Evolutionary conservation across 2,329 filamentous ascomycete genomes (phyloP).

Genomic region (Nemania serpens): DNA sequence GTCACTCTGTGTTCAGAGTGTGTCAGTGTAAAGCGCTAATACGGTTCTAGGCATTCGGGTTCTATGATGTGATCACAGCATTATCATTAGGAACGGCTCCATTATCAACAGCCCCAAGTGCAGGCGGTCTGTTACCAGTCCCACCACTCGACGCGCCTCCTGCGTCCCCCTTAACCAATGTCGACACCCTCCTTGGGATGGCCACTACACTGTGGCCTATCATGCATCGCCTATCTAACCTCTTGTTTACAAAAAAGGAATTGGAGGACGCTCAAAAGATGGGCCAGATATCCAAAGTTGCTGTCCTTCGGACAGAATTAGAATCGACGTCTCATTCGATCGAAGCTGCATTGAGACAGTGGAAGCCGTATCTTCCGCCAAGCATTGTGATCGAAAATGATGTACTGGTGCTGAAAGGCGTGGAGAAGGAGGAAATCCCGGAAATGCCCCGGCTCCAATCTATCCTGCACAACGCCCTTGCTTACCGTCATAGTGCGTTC

Average conservation of each 20-base stretch:
- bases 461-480: conserved; percentile 63
- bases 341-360: conserved; percentile 58
- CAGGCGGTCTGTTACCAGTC: conserved; percentile 52
- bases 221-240: conserved; percentile 63
- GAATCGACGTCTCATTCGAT: conserved; percentile 58
- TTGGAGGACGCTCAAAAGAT: conserved; percentile 51
- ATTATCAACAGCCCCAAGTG: conserved; percentile 55
- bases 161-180: conserved; percentile 54
- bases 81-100: conserved; percentile 64
- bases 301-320: conserved; percentile 55
- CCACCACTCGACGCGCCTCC: conserved; percentile 52
- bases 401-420: conserved; percentile 28
- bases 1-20: not conserved
- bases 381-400: conserved; percentile 41
- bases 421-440: conserved; percentile 30
- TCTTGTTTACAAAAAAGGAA: conserved; percentile 57
- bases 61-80: conserved; percentile 68
- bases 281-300: conserved; percentile 50
- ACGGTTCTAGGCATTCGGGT: conserved; percentile 60
- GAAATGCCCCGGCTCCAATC: conserved; percentile 55
- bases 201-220: conserved; percentile 67
- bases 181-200: conserved; percentile 65
- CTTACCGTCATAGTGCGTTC: conserved; percentile 62
- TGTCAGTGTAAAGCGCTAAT: conserved; percentile 32
- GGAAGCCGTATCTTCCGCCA: conserved; percentile 57